Percentiles rank a stretch among this genome's conserved stretches.
These are phyloP conservation scores for Boletus tomentosulus DNA, from an alignment of 768 basidiomycete genomes.

Conservation along the genomic window DNA sequence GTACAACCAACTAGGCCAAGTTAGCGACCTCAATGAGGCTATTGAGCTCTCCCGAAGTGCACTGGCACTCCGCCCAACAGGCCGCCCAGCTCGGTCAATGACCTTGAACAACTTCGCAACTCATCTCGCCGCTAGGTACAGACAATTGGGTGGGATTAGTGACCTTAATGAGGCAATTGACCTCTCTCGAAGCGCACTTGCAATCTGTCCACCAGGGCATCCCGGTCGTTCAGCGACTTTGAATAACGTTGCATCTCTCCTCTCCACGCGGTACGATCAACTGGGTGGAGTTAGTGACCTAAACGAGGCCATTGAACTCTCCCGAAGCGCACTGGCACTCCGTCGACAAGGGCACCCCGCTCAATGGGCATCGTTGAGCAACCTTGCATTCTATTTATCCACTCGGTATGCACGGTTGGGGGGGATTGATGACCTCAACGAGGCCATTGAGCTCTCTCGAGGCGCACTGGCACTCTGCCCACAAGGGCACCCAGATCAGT, in stretches of 20 bases:
- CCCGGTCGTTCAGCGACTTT: background rate
- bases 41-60: background rate
- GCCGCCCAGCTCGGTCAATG: background rate
- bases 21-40: background rate
- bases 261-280: background rate
- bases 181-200: background rate
- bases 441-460: background rate
- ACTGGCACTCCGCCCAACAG: background rate
- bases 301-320: background rate
- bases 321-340: background rate
- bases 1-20: background rate
- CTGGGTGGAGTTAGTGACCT: background rate
- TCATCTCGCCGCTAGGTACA: background rate
- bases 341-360: background rate
- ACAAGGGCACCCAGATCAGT: background rate
- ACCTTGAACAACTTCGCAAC: background rate
- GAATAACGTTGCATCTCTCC: background rate
- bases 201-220: background rate
- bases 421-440: background rate
- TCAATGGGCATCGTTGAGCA: background rate
- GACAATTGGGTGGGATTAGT: background rate
- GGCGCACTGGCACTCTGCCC: background rate
- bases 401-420: background rate
- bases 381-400: background rate
- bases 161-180: background rate